These are phyloP conservation scores for Kurtzmaniella quercitrusa DNA, from an alignment of 1,139 yeast genomes.

Conservation along the genomic window DNA sequence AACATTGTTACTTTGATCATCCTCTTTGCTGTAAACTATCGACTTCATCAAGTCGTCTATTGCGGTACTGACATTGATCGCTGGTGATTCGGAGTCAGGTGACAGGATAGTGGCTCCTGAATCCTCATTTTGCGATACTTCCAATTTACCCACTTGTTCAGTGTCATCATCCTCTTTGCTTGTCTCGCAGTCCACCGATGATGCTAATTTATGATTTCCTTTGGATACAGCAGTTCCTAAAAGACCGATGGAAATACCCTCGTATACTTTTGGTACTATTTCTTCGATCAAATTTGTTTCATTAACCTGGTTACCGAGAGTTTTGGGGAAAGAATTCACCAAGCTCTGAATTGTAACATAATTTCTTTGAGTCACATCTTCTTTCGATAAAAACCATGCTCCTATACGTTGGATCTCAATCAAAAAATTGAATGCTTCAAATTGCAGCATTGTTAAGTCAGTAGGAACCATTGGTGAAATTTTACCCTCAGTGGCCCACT, in stretches of 20 bases:
- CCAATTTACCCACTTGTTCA: too few relatives aligned
- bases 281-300: slow-evolving; percentile 21
- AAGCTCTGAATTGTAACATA: slow-evolving; percentile 21
- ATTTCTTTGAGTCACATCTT: slow-evolving; percentile 14
- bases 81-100: too few relatives aligned
- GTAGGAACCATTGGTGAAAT: slow-evolving; percentile 9
- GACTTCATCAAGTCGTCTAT: slow-evolving; percentile 18
- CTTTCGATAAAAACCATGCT: slow-evolving; percentile 15
- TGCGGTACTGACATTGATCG: slow-evolving; percentile 2
- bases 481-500: slow-evolving; percentile 12
- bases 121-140: too few relatives aligned
- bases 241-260: slow-evolving; percentile 12
- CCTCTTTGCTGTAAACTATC: slow-evolving; percentile 22
- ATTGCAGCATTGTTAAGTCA: slow-evolving; percentile 1
- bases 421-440: slow-evolving; percentile 11
- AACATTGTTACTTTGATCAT: slow-evolving; percentile 24
- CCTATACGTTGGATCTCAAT: slow-evolving; percentile 21
- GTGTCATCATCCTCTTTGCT: background rate
- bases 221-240: background rate
- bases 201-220: background rate
- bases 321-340: slow-evolving; percentile 19
- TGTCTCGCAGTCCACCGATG: too few relatives aligned
- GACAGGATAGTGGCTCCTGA: too few relatives aligned
- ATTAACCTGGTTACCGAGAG: slow-evolving; percentile 16
- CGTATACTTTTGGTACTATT: slow-evolving; percentile 24